Percentiles rank a stretch among this genome's conserved stretches.
These are phyloP conservation scores for Lanmaoa rubissima DNA, from an alignment of 768 basidiomycete species.

Conservation along the genomic window DNA sequence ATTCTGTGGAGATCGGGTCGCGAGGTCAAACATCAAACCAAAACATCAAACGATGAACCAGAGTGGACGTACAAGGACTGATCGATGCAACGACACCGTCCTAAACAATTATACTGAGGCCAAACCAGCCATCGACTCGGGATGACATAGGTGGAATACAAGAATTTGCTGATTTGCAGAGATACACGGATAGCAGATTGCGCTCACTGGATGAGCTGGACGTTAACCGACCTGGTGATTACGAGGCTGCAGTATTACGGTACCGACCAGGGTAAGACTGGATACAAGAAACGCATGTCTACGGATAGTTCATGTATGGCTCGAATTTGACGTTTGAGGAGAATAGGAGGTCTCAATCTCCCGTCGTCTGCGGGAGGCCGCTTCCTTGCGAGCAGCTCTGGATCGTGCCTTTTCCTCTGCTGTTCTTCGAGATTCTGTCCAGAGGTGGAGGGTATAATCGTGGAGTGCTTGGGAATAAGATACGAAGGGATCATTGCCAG, in stretches of 20 bases:
- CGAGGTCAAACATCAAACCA: constrained; percentile 1
- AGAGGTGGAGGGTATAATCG: constrained; percentile 63
- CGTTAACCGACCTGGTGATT: constrained; percentile 12
- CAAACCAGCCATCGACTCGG: constrained; percentile 2
- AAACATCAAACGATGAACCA: neutral
- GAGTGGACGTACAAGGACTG: constrained; percentile 17
- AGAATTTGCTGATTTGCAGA: constrained; percentile 10
- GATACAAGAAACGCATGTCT: constrained; percentile 1
- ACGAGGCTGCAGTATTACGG: constrained; percentile 3
- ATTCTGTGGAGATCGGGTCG: constrained; percentile 1
- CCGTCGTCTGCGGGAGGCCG: constrained; percentile 23
- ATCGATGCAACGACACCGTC: constrained; percentile 5
- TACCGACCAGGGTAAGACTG: constrained; percentile 15
- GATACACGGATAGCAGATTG: constrained; percentile 12
- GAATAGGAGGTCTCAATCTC: constrained; percentile 15
- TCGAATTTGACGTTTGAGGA: constrained; percentile 6
- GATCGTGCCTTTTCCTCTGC: constrained; percentile 50
- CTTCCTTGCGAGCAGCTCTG: constrained; percentile 30
- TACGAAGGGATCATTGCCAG: constrained; percentile 37
- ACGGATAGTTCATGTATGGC: constrained; percentile 13
- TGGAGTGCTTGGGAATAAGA: constrained; percentile 65
- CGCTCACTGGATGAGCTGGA: constrained; percentile 13
- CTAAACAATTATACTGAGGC: neutral
- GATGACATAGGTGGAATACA: constrained; percentile 16
- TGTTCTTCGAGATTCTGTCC: constrained; percentile 62